These are phyloP conservation scores for Globisporangium orthogonon DNA, from an alignment of 352 stramenopile genomes.

Conservation along the genomic window DNA sequence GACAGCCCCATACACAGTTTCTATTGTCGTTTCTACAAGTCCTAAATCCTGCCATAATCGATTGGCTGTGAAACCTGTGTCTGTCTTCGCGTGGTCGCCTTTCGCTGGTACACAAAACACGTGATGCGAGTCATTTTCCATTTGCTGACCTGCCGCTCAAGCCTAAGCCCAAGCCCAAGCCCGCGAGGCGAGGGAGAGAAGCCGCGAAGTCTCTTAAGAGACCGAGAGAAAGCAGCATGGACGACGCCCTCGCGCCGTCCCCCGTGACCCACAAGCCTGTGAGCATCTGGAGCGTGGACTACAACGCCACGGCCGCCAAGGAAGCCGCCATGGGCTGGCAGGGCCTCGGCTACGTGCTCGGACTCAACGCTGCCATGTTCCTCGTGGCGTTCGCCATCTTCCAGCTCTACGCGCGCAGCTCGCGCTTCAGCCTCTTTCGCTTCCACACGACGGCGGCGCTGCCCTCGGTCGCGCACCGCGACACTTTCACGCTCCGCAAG, in stretches of 20 bases:
- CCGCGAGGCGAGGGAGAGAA: not conserved
- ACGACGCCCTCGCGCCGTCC: constrained; percentile 4
- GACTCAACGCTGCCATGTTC: constrained; percentile 69
- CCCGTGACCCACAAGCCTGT: constrained; percentile 18
- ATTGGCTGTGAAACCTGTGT: not conserved
- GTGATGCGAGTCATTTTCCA: not conserved
- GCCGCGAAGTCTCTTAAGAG: not conserved
- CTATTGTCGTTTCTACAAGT: not conserved
- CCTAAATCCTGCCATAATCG: not conserved
- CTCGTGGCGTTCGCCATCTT: constrained; percentile 56
- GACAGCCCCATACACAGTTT: not conserved
- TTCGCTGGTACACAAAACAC: not conserved
- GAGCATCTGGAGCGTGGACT: constrained; percentile 74
- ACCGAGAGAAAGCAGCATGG: not conserved
- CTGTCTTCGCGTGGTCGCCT: not conserved
- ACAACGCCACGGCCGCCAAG: constrained; percentile 68
- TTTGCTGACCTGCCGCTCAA: too few relatives aligned
- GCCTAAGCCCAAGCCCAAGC: too few relatives aligned
- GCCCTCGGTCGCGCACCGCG: constrained; percentile 20
- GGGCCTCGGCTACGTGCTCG: constrained; percentile 68
- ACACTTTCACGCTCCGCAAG: constrained; percentile 46
- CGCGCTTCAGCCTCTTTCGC: constrained; percentile 68
- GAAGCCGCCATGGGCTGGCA: constrained; percentile 77
- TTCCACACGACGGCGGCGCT: constrained; percentile 49
- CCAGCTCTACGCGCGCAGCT: constrained; percentile 52